A percentile compares a stretch with the other conserved stretches of the same genome.
These are phyloP conservation scores for Coemansia biformis DNA, from an alignment of 192 early-diverging fungal genomes.

Conservation along the genomic window DNA sequence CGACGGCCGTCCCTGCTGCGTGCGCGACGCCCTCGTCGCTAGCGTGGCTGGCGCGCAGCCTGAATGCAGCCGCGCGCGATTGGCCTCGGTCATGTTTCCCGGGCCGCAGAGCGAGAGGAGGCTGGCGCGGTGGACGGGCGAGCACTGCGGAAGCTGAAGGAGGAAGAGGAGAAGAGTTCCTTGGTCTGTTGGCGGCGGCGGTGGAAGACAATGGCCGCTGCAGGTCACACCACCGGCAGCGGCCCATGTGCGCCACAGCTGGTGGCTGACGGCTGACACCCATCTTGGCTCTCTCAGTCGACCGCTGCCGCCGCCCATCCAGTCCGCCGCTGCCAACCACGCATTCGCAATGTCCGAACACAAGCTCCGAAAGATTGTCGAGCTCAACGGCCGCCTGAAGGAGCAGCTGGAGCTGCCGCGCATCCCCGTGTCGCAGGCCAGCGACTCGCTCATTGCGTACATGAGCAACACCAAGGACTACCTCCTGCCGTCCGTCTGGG, in stretches of 20 bases:
- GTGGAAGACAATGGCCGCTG: not conserved
- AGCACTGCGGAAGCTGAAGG: too few species aligned
- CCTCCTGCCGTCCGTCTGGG: slow-evolving; percentile 58
- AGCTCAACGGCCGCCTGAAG: slow-evolving; percentile 66
- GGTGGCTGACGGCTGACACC: too few species aligned
- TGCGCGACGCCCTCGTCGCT: too few species aligned
- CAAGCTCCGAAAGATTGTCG: slow-evolving; percentile 65
- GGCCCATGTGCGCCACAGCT: not conserved
- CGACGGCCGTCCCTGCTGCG: slow-evolving; percentile 17
- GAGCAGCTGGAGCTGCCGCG: slow-evolving; percentile 75
- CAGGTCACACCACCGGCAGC: not conserved
- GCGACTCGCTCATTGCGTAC: slow-evolving; percentile 56
- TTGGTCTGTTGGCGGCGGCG: not conserved
- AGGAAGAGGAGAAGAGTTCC: too few species aligned
- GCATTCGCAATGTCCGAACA: slow-evolving; percentile 55
- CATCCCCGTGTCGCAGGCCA: slow-evolving; percentile 70
- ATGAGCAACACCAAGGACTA: slow-evolving; percentile 58
- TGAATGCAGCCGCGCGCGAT: too few species aligned
- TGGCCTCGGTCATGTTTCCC: too few species aligned
- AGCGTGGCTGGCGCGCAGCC: too few species aligned
- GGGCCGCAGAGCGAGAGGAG: too few species aligned
- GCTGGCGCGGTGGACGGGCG: too few species aligned
- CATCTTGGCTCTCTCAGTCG: too few species aligned
- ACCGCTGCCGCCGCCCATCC: too few species aligned
- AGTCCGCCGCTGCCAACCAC: too few species aligned